A percentile compares a stretch with the other conserved stretches of the same genome.
Evolutionary conservation across 2,329 filamentous ascomycete genomes (phyloP).

Genomic region (Decorospora gaudefroyi): DNA sequence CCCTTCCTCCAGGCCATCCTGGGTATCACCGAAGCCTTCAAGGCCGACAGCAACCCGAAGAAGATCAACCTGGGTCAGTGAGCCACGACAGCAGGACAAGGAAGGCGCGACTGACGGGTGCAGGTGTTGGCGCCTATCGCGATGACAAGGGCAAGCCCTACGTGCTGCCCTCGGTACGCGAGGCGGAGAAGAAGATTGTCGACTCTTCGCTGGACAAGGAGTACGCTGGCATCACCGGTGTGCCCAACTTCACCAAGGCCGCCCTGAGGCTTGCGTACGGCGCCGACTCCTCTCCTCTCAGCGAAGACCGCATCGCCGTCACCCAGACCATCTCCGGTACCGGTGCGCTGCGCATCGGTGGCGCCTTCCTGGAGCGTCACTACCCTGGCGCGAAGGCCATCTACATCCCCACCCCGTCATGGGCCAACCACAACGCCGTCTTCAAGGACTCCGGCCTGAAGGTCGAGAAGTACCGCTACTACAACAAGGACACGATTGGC

Average conservation of each 20-base stretch:
- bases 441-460: conserved; percentile 91
- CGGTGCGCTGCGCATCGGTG: conserved; percentile 91
- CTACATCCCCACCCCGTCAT: conserved; percentile 94
- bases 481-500: conserved; percentile 97
- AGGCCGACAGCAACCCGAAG: conserved; percentile 87
- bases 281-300: conserved; percentile 73
- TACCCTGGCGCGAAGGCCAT: conserved; percentile 92
- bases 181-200: conserved; percentile 86
- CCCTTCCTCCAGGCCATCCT: conserved; percentile 68
- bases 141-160: conserved; percentile 98
- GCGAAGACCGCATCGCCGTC: conserved; percentile 77
- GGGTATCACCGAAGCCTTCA: conserved; percentile 97
- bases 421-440: conserved; percentile 97
- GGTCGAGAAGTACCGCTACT: conserved; percentile 97
- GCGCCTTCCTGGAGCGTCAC: conserved; percentile 88
- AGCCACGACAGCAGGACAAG: not conserved
- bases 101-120: conserved; percentile 25
- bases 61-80: conserved; percentile 93
- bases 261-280: conserved; percentile 92
- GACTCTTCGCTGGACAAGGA: conserved; percentile 86
- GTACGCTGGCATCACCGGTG: conserved; percentile 95
- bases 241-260: conserved; percentile 90
- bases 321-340: conserved; percentile 99
- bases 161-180: conserved; percentile 88
- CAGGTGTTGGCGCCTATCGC: conserved; percentile 95